Conservation (phyloP, 495 filamentous ascomycete species). For the Tuber magnatum region DNA sequence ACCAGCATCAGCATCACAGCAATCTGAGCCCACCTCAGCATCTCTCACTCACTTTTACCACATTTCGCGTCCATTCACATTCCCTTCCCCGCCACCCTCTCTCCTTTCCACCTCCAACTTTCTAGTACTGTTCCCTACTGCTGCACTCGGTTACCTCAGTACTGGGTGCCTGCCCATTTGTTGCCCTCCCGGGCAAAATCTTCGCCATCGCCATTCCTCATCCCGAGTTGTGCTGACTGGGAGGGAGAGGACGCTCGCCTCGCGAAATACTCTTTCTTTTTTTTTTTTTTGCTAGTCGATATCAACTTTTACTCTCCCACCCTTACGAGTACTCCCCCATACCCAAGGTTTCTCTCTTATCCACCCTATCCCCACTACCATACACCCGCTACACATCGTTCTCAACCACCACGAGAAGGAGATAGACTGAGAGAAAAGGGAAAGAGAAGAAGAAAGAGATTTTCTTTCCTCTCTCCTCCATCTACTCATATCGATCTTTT, state of each 20-base stretch:
- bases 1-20: background rate
- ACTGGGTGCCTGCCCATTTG: background rate
- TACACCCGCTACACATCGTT: background rate
- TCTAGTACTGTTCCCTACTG: background rate
- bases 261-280: too few species aligned
- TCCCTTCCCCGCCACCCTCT: conserved; percentile 3
- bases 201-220: conserved; percentile 1
- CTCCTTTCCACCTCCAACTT: background rate
- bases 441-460: conserved; percentile 10
- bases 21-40: background rate
- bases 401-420: background rate
- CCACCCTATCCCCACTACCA: background rate
- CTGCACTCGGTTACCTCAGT: background rate
- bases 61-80: background rate
- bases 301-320: background rate
- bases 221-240: background rate
- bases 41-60: background rate
- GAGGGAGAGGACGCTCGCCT: background rate
- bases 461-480: conserved; percentile 10
- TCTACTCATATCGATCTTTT: conserved; percentile 22
- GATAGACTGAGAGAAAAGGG: conserved; percentile 13
- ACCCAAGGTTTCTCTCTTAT: background rate
- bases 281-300: background rate
- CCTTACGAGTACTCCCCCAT: background rate
- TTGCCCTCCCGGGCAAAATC: background rate